A percentile compares a stretch with the other conserved stretches of the same genome.
These are phyloP conservation scores for Chaetomiaceae sp. DNA, from an alignment of 2,329 filamentous ascomycete species.

Conservation along the genomic window DNA sequence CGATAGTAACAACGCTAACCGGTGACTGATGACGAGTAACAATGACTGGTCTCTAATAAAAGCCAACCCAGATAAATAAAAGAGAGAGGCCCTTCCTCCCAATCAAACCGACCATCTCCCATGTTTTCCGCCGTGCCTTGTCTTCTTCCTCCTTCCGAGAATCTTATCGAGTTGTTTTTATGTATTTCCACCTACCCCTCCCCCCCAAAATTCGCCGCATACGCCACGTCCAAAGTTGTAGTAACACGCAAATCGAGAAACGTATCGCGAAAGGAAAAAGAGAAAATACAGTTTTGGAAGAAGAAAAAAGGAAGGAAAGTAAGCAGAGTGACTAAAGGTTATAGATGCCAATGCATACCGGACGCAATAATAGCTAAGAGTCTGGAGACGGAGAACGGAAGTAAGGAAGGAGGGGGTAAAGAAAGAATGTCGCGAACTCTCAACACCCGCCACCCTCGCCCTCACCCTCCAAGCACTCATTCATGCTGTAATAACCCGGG, in stretches of 20 bases:
- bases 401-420: background rate
- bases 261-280: background rate
- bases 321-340: background rate
- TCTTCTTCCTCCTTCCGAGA: no score
- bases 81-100: no score
- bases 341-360: background rate
- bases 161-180: no score
- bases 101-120: no score
- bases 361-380: background rate
- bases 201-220: background rate
- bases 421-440: background rate
- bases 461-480: slow-evolving; percentile 40
- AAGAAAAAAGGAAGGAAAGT: background rate
- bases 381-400: no score
- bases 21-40: no score
- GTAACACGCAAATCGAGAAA: background rate
- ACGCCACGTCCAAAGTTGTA: background rate
- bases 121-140: no score
- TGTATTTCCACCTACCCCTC: no score
- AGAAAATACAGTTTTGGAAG: background rate
- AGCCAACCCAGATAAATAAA: no score
- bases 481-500: slow-evolving; percentile 57
- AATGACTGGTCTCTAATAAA: no score
- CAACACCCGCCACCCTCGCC: slow-evolving; percentile 2
- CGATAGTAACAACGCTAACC: no score